These are phyloP conservation scores for Pichia sp. DNA, from an alignment of 1,139 yeast genomes.

Conservation along the genomic window DNA sequence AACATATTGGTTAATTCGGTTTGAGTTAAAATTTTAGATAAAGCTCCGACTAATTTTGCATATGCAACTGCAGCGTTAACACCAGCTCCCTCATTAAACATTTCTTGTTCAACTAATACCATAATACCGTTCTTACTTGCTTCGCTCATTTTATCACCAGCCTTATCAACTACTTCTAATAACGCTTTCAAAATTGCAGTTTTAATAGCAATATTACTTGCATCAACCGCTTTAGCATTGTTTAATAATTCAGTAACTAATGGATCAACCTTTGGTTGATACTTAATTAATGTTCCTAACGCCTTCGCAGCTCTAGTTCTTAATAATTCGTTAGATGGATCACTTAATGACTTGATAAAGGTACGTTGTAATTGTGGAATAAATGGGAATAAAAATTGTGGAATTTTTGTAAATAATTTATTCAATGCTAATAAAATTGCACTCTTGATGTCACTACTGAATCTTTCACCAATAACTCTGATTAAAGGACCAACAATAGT, in stretches of 20 bases:
- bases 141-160: conserved; percentile 74
- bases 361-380: conserved; percentile 97
- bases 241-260: conserved; percentile 75
- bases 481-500: conserved; percentile 95
- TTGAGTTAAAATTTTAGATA: conserved; percentile 57
- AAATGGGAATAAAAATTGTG: conserved; percentile 89
- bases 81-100: conserved; percentile 32
- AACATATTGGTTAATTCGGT: conserved; percentile 64
- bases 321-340: conserved; percentile 62
- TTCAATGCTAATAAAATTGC: conserved; percentile 84
- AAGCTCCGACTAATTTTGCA: conserved; percentile 73
- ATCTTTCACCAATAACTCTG: conserved; percentile 96
- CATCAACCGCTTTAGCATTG: conserved; percentile 54
- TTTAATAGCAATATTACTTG: conserved; percentile 58
- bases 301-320: conserved; percentile 89
- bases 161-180: conserved; percentile 73
- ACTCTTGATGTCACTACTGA: conserved; percentile 82
- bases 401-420: conserved; percentile 71
- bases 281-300: conserved; percentile 75
- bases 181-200: conserved; percentile 83
- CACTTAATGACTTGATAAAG: conserved; percentile 85
- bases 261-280: conserved; percentile 94
- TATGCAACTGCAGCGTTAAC: conserved; percentile 61
- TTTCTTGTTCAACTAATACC: conserved; percentile 71
- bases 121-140: conserved; percentile 63